Conservation (phyloP, 805 yeast species). For the Nakazawaea laoshanensis region DNA sequence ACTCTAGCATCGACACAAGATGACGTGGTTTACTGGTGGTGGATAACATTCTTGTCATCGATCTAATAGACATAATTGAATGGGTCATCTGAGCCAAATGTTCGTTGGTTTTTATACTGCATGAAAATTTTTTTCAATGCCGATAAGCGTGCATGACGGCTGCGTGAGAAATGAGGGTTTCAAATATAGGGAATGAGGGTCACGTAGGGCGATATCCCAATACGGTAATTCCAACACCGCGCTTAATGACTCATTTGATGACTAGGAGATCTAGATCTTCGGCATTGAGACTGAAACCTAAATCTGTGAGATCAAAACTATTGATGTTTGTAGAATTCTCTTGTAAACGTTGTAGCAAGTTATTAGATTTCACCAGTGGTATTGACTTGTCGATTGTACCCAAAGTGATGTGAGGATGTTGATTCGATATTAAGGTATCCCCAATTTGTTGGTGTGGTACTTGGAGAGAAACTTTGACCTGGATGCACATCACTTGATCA, state of each 20-base stretch:
- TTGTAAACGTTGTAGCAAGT: constrained; percentile 18
- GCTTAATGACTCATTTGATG: constrained; percentile 15
- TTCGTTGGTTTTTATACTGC: background rate
- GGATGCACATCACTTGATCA: constrained; percentile 42
- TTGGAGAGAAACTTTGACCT: constrained; percentile 27
- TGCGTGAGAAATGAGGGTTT: background rate
- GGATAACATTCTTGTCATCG: constrained; percentile 16
- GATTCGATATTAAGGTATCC: constrained; percentile 28
- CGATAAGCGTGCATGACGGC: too few relatives aligned
- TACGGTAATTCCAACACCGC: constrained; percentile 9
- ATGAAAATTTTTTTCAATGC: constrained; percentile 2
- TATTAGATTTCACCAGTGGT: constrained; percentile 47
- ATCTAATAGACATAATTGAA: constrained; percentile 1
- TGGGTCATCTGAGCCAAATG: background rate
- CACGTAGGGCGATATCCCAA: constrained; percentile 4
- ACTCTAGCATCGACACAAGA: constrained; percentile 72
- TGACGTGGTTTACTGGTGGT: constrained; percentile 44
- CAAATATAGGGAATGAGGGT: constrained; percentile 3
- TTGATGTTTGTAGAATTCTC: too few relatives aligned
- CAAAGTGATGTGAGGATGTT: constrained; percentile 62
- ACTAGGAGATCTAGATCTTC: constrained; percentile 31
- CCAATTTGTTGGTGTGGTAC: constrained; percentile 11
- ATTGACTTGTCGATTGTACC: constrained; percentile 43
- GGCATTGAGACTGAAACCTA: background rate
- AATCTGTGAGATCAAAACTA: too few relatives aligned